phyloP scores from a whole-genome alignment of 129 eudicot species.

The Tagetes patula region DNA sequence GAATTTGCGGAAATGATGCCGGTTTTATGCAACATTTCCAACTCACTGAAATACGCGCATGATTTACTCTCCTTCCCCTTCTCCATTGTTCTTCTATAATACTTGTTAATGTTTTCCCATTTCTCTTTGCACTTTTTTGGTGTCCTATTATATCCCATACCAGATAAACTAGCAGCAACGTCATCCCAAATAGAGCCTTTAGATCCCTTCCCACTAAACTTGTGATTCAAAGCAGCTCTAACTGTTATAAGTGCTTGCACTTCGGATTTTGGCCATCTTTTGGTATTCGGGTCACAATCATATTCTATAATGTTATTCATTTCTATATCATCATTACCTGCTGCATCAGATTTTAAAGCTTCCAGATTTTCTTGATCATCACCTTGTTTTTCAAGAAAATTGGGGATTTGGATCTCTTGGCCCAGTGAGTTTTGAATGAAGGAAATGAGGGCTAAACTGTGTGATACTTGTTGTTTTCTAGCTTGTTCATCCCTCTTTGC shows the following conservation, averaged over 20 bases:
- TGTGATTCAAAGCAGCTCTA: conserved; percentile 45
- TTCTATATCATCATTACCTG: conserved; percentile 12
- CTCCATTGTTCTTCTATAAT: conserved; percentile 46
- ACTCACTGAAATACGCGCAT: conserved; percentile 54
- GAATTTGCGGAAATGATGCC: conserved; percentile 40
- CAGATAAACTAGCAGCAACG: conserved; percentile 38
- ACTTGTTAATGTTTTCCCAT: conserved; percentile 77
- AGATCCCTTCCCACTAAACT: conserved; percentile 32
- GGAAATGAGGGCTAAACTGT: conserved; percentile 51
- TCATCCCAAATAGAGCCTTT: conserved; percentile 53
- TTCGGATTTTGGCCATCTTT: conserved; percentile 68
- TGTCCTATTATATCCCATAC: conserved; percentile 51
- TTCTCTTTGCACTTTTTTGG: conserved; percentile 73
- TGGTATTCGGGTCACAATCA: conserved; percentile 31
- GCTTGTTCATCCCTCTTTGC: conserved; percentile 36
- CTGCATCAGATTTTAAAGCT: conserved; percentile 7
- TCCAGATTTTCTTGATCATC: conserved; percentile 26
- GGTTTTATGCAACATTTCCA: conserved; percentile 43
- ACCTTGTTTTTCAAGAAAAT: conserved; percentile 13
- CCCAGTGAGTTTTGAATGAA: conserved; percentile 47
- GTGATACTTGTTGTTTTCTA: conserved; percentile 51
- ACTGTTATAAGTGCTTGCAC: conserved; percentile 55
- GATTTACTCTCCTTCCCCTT: conserved; percentile 36
- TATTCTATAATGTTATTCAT: conserved; percentile 20
- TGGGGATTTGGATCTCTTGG: conserved; percentile 38